phyloP scores from a whole-genome alignment of 2,329 filamentous ascomycete genomes.

The Ophiostoma perfectum region DNA sequence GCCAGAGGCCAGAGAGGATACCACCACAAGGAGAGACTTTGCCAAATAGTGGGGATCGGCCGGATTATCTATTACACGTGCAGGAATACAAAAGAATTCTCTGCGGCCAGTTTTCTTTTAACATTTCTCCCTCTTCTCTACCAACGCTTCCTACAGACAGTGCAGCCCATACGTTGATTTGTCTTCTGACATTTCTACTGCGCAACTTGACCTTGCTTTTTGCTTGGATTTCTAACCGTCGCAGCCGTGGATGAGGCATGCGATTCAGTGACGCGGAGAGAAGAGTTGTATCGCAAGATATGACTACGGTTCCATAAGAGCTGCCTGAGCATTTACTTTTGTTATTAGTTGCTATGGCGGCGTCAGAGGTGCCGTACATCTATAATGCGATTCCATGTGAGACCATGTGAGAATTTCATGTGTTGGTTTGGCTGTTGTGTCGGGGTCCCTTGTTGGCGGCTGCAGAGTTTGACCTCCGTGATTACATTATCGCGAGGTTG shows the following conservation, averaged over 20 bases:
- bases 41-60: conserved; percentile 2
- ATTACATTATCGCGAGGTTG: background rate
- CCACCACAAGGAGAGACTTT: no score
- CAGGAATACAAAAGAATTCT: conserved; percentile 7
- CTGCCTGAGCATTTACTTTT: conserved; percentile 47
- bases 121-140: conserved; percentile 21
- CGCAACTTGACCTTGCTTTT: conserved; percentile 59
- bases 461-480: background rate
- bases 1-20: background rate
- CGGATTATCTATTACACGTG: conserved; percentile 3
- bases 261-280: conserved; percentile 53
- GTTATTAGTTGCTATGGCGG: conserved; percentile 61
- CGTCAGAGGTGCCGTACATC: conserved; percentile 79
- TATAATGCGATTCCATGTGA: background rate
- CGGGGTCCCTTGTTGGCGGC: background rate
- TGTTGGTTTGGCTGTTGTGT: background rate
- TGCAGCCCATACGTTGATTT: conserved; percentile 57
- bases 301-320: conserved; percentile 49
- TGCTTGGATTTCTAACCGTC: conserved; percentile 52
- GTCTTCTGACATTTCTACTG: conserved; percentile 31
- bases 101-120: conserved; percentile 18
- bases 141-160: conserved; percentile 79
- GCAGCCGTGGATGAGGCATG: conserved; percentile 57
- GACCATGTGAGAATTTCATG: no score
- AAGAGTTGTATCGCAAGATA: conserved; percentile 24